These are phyloP conservation scores for Paecilomyces sp. DNA, from an alignment of 2,329 filamentous ascomycete species.

Conservation along the genomic window DNA sequence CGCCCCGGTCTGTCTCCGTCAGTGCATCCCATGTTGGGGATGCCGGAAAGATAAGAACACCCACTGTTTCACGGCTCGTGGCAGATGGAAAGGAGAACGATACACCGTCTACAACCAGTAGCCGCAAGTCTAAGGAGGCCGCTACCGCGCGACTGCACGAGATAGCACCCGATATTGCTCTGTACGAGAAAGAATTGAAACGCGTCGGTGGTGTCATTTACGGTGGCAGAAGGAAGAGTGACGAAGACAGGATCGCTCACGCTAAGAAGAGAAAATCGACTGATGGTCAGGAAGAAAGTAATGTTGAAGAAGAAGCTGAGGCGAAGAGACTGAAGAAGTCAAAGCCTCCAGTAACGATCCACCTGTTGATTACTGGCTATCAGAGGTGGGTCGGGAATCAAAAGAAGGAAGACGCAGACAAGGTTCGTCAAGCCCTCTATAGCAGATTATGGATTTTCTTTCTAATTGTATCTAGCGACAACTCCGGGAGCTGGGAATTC, in stretches of 20 bases:
- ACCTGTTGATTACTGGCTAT: slow-evolving; percentile 77
- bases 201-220: slow-evolving; percentile 61
- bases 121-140: slow-evolving; percentile 80
- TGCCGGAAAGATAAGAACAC: slow-evolving; percentile 42
- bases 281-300: slow-evolving; percentile 41
- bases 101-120: slow-evolving; percentile 67
- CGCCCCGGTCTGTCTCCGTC: slow-evolving; percentile 16
- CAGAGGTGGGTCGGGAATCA: slow-evolving; percentile 69
- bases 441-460: slow-evolving; percentile 4
- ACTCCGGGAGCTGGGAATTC: slow-evolving; percentile 75
- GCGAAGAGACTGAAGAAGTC: slow-evolving; percentile 57
- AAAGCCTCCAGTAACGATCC: slow-evolving; percentile 60
- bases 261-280: slow-evolving; percentile 38
- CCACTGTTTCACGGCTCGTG: slow-evolving; percentile 43
- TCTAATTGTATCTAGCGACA: slow-evolving; percentile 52
- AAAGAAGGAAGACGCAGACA: slow-evolving; percentile 70
- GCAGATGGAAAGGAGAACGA: slow-evolving; percentile 73
- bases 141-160: slow-evolving; percentile 70
- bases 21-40: slow-evolving; percentile 19
- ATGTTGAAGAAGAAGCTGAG: slow-evolving; percentile 44
- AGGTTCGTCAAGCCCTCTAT: slow-evolving; percentile 50
- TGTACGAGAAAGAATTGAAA: slow-evolving; percentile 93
- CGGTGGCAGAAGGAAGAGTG: slow-evolving; percentile 45
- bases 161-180: slow-evolving; percentile 73
- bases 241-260: slow-evolving; percentile 28